Evolutionary conservation across 805 yeast species (phyloP).

Genomic region (Henningerozyma blattae): DNA sequence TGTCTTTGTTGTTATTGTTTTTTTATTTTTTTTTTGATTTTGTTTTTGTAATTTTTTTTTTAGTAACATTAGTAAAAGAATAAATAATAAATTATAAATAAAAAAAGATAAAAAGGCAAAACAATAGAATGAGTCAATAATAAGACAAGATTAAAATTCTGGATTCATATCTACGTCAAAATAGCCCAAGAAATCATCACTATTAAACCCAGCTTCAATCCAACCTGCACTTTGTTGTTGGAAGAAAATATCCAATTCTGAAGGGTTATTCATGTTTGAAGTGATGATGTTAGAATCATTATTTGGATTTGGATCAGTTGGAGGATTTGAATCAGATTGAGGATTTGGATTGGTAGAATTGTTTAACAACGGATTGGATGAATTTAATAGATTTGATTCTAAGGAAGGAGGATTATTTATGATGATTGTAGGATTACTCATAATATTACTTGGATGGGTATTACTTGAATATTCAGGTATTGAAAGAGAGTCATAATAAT

Average conservation of each 20-base stretch:
- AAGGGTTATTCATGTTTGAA: conserved; percentile 1
- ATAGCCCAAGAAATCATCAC: conserved; percentile 89
- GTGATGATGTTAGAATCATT: background rate
- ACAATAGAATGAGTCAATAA: too few relatives aligned
- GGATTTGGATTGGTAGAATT: background rate
- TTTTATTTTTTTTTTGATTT: too few relatives aligned
- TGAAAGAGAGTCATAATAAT: too few relatives aligned
- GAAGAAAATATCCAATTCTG: conserved; percentile 43
- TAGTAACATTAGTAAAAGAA: too few relatives aligned
- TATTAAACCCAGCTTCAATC: conserved; percentile 54
- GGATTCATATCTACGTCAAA: conserved; percentile 72
- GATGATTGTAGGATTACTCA: too few relatives aligned
- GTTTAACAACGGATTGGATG: background rate
- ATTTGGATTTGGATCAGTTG: background rate
- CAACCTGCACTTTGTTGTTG: conserved; percentile 79
- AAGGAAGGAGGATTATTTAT: too few relatives aligned
- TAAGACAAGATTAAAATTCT: conserved; percentile 37
- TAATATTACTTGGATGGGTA: too few relatives aligned
- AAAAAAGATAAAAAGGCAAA: background rate
- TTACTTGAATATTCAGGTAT: too few relatives aligned
- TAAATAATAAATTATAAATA: too few relatives aligned
- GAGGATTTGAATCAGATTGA: background rate
- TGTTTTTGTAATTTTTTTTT: too few relatives aligned
- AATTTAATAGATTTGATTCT: too few relatives aligned
- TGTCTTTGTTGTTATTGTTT: too few relatives aligned